These are phyloP conservation scores for Epichloe gansuensis DNA, from an alignment of 2,329 filamentous ascomycete genomes.

Conservation along the genomic window DNA sequence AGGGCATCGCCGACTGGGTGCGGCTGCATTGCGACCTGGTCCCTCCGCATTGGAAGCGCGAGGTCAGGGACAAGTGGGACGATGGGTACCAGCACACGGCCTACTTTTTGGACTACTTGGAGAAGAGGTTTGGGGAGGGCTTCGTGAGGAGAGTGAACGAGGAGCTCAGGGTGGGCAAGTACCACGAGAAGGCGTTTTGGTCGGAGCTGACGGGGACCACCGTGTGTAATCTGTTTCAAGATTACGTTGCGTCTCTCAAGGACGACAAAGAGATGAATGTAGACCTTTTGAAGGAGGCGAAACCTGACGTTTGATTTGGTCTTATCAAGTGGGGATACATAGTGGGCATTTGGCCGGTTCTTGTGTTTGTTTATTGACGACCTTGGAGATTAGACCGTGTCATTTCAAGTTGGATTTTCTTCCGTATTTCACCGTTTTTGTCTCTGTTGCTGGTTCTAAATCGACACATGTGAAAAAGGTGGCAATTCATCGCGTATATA, in stretches of 20 bases:
- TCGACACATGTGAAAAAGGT: too few relatives aligned
- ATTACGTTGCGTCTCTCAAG: conserved; percentile 41
- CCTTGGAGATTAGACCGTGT: too few relatives aligned
- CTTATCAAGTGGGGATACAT: background rate
- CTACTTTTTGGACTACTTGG: conserved; percentile 82
- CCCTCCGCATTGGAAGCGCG: conserved; percentile 73
- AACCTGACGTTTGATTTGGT: background rate
- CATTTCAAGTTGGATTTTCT: too few relatives aligned
- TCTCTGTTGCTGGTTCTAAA: too few relatives aligned
- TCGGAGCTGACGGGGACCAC: conserved; percentile 50
- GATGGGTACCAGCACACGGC: conserved; percentile 82
- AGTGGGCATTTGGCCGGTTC: too few relatives aligned
- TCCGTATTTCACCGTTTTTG: too few relatives aligned
- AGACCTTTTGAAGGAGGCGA: too few relatives aligned
- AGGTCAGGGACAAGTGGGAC: conserved; percentile 58
- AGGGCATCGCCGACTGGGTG: conserved; percentile 91
- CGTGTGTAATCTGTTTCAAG: conserved; percentile 60
- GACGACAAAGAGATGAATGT: background rate
- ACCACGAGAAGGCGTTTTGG: conserved; percentile 59
- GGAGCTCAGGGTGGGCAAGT: conserved; percentile 47
- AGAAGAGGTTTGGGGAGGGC: conserved; percentile 48
- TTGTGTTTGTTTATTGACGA: too few relatives aligned
- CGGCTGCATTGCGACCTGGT: conserved; percentile 59
- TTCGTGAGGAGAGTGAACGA: conserved; percentile 55
- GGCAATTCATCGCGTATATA: too few relatives aligned